Evolutionary conservation across 1,284 basidiomycete species (phyloP), one percentile per base, ranked within the genome.

Genomic region (Peniophora sp.): DNA sequence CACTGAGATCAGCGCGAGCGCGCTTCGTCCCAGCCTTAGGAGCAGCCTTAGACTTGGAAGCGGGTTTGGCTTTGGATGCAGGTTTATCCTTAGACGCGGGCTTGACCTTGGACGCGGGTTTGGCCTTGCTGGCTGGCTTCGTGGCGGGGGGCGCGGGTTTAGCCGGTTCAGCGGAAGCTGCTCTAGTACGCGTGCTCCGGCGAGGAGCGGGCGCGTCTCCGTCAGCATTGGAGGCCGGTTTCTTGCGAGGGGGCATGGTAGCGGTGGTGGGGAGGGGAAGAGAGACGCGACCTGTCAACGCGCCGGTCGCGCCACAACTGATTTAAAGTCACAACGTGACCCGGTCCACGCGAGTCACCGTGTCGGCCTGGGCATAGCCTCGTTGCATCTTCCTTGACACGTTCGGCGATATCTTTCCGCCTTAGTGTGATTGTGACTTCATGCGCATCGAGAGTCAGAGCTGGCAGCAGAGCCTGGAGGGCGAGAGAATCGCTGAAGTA

Each of bases 161-260:
- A n/a, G 50, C 24, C 24, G 44, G 41, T 35, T 52, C 51, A 18
- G 27, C 15, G 36, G 20, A 18, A 18, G 43, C 10, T 8, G 37
- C 37, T 41, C 18, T 41, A 15, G 37, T 20, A 20, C 37, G 37
- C 37, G 37, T 41, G 37, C 37, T 41, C n/a, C 37, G 37, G n/a
- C 37, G 37, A 41, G 37, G 42, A 17, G 36, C 42, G 20, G 24
- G 44, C 24, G 34, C 43, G 35, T 48, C 24, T 14, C 52, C 44
- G 3, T 55, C 5, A 41, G 15, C 15, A 20, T 41, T 15, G 5
- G 37, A 17, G 18, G 37, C 18, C 5, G 37, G 37, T 55, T 67
- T 68, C 62, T 65, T 68, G 42, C 65, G 54, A 10, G 65, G 64
- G 34, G 66, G 62, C 67, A 66, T 67, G 42, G 43, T n/a, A 15